Base-by-base conservation (phyloP, 2,329 filamentous ascomycete species). In the Microdochium nivale region DNA sequence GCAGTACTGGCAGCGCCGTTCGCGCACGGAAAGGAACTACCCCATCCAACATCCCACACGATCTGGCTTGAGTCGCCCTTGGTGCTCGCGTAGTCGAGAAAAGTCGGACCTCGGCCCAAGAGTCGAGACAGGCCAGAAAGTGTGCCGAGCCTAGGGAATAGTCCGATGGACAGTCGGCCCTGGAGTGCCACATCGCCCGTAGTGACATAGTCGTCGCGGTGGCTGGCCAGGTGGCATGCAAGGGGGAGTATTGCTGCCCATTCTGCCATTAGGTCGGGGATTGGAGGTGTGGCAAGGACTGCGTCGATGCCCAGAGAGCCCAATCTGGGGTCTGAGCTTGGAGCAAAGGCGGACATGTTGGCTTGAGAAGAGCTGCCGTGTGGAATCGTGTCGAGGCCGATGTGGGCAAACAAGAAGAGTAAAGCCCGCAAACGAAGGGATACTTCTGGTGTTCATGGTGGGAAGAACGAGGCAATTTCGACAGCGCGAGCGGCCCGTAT, bases 41-140 rank as follows among this genome's bases (percentile, higher is more conserved):
- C 61, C 60, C 60, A 64, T 25, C 57, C 54, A 5, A 64, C 59
- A 48, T 64, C 60, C 51, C 54, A 62, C 1, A 60, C 60, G 14
- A 30, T 57, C 3, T 52, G 53, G 24, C 49, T 53, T 3, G 55
- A 54, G 24, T 30, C 27, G 27, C 27, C 27, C 27, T 30, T 30
- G 5, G 27, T 30, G 27, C 27, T 30, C 27, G 27, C 27, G 27
- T 30, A 30, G 27, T 30, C 27, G 27, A 30, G 27, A 30, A 30
- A 30, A 5, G 5, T 30, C 11, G 27, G 5, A 30, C 40, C 53
- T 13, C 51, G 16, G 23, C 27, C 35, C 47, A 52, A 25, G 11
- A 52, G 51, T 25, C 51, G 27, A 32, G 44, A 47, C 37, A 54
- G 23, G 25, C 53, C 51, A 16, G 51, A 52, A 10, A 52, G 44